Evolutionary conservation across 805 yeast species (phyloP), one percentile per base, ranked within the genome.

Genomic region (Pichia deserticola): DNA sequence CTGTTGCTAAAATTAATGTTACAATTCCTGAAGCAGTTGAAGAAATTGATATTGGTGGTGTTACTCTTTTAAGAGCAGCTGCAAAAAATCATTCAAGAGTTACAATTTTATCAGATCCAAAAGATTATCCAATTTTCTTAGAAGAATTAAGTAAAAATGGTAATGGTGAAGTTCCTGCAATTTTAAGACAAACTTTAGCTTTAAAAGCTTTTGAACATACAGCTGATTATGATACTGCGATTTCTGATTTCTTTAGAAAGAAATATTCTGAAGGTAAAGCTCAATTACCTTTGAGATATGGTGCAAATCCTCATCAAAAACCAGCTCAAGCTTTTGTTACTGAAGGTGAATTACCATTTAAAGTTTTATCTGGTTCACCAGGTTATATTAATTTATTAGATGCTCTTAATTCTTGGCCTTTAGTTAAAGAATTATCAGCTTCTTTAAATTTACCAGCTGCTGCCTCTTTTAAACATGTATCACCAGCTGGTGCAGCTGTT

Each of bases 401-500:
- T 71, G 99, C 97, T 29, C 78, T 93, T 62, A 93, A 93, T 75
- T 88, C 98, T 7, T 93, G 99, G 99, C 99, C 98, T 49, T 79
- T 93, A 68, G 99, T 93, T 51, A 89, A 89, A 74, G 99, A 93
- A 75, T 81, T 93, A 60, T 85, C 93, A 52, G 96, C 96, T 44
- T 84, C 97, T 48, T 79, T 93, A 65, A 87, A 87, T 70, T 78
- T 93, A 62, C 99, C 99, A 45, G 99, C 99, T 45, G 99, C 99
- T 60, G 98, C 99, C 52, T 88, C 96, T 36, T 93, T 93, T 76
- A 93, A 93, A 77, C 99, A 93, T 71, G 98, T 93, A 53, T 89
- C 97, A 35, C 99, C 99, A 57, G 99, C 99, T 32, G 99, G 99
- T 72, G 95, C 83, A 44, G 99, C 99, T 45, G 97, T 93, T 52